A percentile compares a stretch with the other conserved stretches of the same genome.
Conservation (phyloP, 139 green algal genomes). For the Penium margaritaceum region DNA sequence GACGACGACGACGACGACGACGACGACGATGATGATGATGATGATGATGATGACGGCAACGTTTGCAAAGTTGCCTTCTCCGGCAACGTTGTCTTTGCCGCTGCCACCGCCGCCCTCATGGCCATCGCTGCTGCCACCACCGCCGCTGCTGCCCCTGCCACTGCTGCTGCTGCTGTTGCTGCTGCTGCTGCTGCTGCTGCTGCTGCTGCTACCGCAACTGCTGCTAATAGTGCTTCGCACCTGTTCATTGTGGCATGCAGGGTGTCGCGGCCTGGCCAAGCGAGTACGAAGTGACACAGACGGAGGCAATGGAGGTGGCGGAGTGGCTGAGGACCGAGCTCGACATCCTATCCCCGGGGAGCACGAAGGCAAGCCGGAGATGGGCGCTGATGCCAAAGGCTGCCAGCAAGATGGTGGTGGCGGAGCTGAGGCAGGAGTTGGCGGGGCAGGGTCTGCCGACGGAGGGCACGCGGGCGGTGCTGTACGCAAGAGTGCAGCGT, state of each 20-base stretch:
- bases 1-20: neutral
- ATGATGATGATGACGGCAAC: neutral
- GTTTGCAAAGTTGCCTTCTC: neutral
- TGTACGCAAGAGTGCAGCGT: slow-evolving; percentile 16
- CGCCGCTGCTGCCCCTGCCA: neutral
- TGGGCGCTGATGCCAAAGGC: neutral
- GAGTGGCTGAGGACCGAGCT: neutral
- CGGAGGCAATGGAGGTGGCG: neutral
- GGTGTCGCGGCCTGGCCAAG: no score
- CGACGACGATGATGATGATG: neutral
- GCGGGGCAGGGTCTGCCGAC: slow-evolving; percentile 16
- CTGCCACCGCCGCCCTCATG: neutral
- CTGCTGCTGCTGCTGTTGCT: neutral
- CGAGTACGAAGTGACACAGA: neutral
- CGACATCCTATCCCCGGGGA: neutral
- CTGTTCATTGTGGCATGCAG: neutral
- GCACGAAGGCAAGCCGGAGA: neutral
- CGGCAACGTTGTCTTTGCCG: neutral
- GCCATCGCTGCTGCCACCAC: neutral
- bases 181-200: neutral
- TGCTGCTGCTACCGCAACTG: neutral
- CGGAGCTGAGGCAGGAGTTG: slow-evolving; percentile 12
- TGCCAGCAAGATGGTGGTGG: slow-evolving; percentile 30
- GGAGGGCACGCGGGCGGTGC: slow-evolving; percentile 3
- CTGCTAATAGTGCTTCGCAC: neutral